Conservation (phyloP, 2,329 filamentous ascomycete genomes). For the Cordyceps tenuipes region DNA sequence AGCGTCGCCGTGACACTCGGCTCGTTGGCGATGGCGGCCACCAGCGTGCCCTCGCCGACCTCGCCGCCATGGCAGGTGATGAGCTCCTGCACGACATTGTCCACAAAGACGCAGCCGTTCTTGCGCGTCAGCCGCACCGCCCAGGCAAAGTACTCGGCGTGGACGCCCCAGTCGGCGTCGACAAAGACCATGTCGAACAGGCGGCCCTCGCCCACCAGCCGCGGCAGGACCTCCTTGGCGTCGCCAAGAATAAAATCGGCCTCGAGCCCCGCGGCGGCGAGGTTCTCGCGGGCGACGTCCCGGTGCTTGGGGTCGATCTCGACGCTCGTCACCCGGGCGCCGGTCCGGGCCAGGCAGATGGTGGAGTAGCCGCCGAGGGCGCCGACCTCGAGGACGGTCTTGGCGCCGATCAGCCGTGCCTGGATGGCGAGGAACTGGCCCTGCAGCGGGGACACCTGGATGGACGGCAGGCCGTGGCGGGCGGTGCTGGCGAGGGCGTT, state of each 20-base stretch:
- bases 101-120: conserved; percentile 36
- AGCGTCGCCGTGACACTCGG: conserved; percentile 9
- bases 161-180: conserved; percentile 43
- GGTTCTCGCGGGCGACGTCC: conserved; percentile 38
- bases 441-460: conserved; percentile 26
- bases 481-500: conserved; percentile 23
- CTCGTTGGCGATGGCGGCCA: conserved; percentile 13
- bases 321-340: conserved; percentile 38
- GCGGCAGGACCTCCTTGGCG: conserved; percentile 31
- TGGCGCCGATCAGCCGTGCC: conserved; percentile 25
- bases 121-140: conserved; percentile 32
- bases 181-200: conserved; percentile 44
- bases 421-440: conserved; percentile 33
- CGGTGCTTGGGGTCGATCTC: conserved; percentile 39
- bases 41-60: conserved; percentile 11
- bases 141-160: conserved; percentile 40
- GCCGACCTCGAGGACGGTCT: conserved; percentile 43
- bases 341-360: conserved; percentile 40
- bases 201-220: conserved; percentile 31
- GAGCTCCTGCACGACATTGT: conserved; percentile 36
- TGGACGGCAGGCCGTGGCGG: conserved; percentile 27
- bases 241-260: conserved; percentile 38
- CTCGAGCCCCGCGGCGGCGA: conserved; percentile 27
- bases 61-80: conserved; percentile 6
- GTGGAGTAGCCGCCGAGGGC: conserved; percentile 47